These are phyloP conservation scores for Lactifluus hygrophoroides DNA, from an alignment of 768 basidiomycete genomes.

Conservation along the genomic window DNA sequence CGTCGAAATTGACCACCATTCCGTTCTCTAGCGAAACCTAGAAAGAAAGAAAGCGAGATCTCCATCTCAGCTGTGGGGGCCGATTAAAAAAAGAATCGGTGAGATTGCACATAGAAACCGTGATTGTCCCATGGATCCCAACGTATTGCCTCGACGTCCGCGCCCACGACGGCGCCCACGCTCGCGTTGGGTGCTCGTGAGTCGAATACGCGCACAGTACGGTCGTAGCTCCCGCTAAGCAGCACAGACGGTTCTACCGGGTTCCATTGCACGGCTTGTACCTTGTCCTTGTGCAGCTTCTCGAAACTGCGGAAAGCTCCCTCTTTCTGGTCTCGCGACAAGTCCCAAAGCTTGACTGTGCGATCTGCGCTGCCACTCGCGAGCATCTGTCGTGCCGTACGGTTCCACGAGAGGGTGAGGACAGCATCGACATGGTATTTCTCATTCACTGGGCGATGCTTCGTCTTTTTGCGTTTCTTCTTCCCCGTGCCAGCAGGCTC, in stretches of 20 bases:
- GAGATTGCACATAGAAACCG: slow-evolving; percentile 68
- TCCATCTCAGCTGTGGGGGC: not conserved
- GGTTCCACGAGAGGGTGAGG: slow-evolving; percentile 91
- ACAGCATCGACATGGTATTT: slow-evolving; percentile 91
- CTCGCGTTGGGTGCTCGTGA: slow-evolving; percentile 73
- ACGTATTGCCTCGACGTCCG: slow-evolving; percentile 86
- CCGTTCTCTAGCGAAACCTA: slow-evolving; percentile 96
- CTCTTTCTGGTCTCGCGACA: slow-evolving; percentile 52
- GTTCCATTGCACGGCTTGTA: slow-evolving; percentile 97
- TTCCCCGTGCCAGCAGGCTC: slow-evolving; percentile 85
- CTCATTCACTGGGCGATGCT: slow-evolving; percentile 49
- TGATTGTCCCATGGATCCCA: slow-evolving; percentile 96
- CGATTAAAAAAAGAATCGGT: not conserved
- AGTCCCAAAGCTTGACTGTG: slow-evolving; percentile 97
- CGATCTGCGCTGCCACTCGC: slow-evolving; percentile 90
- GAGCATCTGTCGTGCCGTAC: slow-evolving; percentile 76
- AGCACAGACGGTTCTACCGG: slow-evolving; percentile 79
- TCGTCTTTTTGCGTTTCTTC: slow-evolving; percentile 88
- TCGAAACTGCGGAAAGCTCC: slow-evolving; percentile 81
- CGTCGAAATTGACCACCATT: slow-evolving; percentile 86
- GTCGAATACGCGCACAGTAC: slow-evolving; percentile 93
- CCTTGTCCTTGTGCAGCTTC: slow-evolving; percentile 82
- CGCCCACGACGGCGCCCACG: slow-evolving; percentile 77
- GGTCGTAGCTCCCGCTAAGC: slow-evolving; percentile 89
- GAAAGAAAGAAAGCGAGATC: not conserved